These are phyloP conservation scores for Leptomonas pyrrhocoris DNA, from an alignment of 208 protist species.

Conservation along the genomic window DNA sequence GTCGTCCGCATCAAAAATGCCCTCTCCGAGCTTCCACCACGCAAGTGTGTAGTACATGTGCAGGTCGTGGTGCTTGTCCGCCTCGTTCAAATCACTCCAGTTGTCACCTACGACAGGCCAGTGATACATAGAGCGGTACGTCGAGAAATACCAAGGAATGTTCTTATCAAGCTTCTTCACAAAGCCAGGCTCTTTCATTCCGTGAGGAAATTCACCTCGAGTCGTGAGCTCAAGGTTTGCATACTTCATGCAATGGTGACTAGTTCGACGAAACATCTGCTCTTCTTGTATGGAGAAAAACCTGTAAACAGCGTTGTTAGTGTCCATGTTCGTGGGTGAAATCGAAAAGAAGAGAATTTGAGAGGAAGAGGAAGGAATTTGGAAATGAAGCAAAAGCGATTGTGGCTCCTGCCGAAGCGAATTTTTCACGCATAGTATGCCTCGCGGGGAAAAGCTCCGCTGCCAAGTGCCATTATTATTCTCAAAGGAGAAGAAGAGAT, in stretches of 20 bases:
- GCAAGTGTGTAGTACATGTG: slow-evolving; percentile 92
- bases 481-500: too few relatives aligned
- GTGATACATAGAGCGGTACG: slow-evolving; percentile 90
- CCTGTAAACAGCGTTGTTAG: too few relatives aligned
- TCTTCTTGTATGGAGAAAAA: too few relatives aligned
- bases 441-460: too few relatives aligned
- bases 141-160: slow-evolving; percentile 92
- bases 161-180: slow-evolving; percentile 90
- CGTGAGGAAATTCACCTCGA: slow-evolving; percentile 88
- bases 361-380: too few relatives aligned
- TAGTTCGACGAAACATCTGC: slow-evolving; percentile 57
- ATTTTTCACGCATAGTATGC: too few relatives aligned
- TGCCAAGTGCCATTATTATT: too few relatives aligned
- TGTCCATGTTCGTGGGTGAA: too few relatives aligned
- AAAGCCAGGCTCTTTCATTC: slow-evolving; percentile 90
- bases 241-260: slow-evolving; percentile 70
- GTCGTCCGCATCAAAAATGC: slow-evolving; percentile 87
- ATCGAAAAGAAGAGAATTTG: too few relatives aligned
- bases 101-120: slow-evolving; percentile 88
- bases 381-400: too few relatives aligned
- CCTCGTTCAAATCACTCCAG: slow-evolving; percentile 87
- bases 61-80: slow-evolving; percentile 86
- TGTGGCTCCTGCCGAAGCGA: too few relatives aligned
- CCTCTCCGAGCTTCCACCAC: slow-evolving; percentile 91
- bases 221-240: slow-evolving; percentile 87